Percentiles rank a stretch among this genome's conserved stretches.
These are phyloP conservation scores for Verticillium nonalfalfae DNA, from an alignment of 2,329 filamentous ascomycete genomes.

Conservation along the genomic window DNA sequence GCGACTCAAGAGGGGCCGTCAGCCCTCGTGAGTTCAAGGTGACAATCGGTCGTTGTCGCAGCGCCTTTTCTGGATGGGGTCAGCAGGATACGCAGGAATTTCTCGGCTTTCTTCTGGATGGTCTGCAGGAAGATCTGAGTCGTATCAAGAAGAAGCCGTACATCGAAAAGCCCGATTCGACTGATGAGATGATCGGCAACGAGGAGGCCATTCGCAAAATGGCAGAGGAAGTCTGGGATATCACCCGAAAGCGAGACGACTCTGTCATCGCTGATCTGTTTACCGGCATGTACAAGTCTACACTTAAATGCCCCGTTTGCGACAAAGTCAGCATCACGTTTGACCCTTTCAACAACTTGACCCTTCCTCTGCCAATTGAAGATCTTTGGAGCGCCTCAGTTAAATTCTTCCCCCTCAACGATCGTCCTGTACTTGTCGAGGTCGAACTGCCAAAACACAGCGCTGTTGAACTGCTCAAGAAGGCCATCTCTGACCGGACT, in stretches of 20 bases:
- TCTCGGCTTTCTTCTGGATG: constrained; percentile 88
- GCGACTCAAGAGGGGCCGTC: constrained; percentile 61
- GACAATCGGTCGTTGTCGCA: constrained; percentile 72
- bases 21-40: constrained; percentile 77
- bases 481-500: constrained; percentile 60
- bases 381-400: constrained; percentile 72
- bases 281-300: constrained; percentile 97
- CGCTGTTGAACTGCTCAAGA: constrained; percentile 62
- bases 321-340: constrained; percentile 98
- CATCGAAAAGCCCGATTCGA: constrained; percentile 95
- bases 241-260: constrained; percentile 87
- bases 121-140: constrained; percentile 90
- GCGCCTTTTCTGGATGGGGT: constrained; percentile 86
- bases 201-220: constrained; percentile 74
- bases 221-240: constrained; percentile 83
- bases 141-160: constrained; percentile 94
- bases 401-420: constrained; percentile 71
- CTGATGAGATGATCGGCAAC: constrained; percentile 89
- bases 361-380: constrained; percentile 82
- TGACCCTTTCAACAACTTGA: constrained; percentile 93
- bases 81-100: constrained; percentile 99
- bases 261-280: constrained; percentile 95
- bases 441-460: constrained; percentile 77
- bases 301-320: constrained; percentile 84
- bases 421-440: constrained; percentile 62